Evolutionary conservation across 1,284 basidiomycete species (phyloP).

Genomic region (Pyrrhoderma lamaoense): DNA sequence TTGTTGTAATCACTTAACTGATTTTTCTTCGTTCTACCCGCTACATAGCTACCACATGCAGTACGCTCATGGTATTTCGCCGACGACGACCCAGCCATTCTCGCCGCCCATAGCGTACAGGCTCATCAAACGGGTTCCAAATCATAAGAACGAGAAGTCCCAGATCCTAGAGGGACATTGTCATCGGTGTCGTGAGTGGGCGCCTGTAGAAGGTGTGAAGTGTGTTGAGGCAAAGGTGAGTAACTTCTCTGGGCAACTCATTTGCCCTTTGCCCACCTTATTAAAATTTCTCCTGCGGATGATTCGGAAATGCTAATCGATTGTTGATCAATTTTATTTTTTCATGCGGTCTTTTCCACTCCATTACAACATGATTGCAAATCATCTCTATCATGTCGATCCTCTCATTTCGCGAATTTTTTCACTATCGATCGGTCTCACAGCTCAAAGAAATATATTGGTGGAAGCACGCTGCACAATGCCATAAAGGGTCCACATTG

Average conservation of each 20-base stretch:
- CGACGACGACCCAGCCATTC: conserved; percentile 56
- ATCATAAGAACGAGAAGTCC: conserved; percentile 51
- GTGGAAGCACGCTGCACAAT: conserved; percentile 76
- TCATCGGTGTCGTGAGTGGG: conserved; percentile 68
- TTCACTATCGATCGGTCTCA: not conserved
- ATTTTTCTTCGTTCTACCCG: not conserved
- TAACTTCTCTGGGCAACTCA: not conserved
- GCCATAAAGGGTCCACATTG: conserved; percentile 53
- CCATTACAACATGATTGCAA: not conserved
- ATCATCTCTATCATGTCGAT: not conserved
- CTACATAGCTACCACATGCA: conserved; percentile 66
- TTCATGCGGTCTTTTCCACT: not conserved
- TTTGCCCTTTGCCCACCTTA: not conserved
- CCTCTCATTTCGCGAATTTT: not conserved
- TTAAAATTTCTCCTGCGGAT: not conserved
- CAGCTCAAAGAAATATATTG: conserved; percentile 70
- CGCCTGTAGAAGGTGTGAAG: conserved; percentile 63
- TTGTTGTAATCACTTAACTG: not conserved
- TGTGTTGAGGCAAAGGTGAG: conserved; percentile 59
- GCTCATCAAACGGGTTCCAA: conserved; percentile 34
- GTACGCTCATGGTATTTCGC: conserved; percentile 66
- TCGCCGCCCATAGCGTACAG: conserved; percentile 66
- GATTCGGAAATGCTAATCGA: conserved; percentile 6
- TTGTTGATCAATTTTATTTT: not conserved
- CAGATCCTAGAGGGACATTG: conserved; percentile 63